These are phyloP conservation scores for Dichomitus squalens DNA, from an alignment of 1,284 basidiomycete genomes.

Conservation along the genomic window DNA sequence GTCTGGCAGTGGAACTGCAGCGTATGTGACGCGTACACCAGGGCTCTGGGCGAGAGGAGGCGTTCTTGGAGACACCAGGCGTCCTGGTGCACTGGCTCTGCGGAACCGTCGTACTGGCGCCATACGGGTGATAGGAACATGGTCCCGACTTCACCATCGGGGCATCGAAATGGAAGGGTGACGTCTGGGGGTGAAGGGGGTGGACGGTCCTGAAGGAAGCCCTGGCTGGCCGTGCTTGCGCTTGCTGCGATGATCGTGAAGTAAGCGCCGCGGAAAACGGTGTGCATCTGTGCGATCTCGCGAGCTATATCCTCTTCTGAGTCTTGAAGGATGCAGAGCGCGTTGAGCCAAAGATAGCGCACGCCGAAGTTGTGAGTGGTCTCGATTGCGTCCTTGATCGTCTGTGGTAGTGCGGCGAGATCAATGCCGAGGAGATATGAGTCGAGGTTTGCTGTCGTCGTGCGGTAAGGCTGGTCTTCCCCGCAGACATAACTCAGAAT, in stretches of 20 bases:
- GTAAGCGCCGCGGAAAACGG: constrained; percentile 9
- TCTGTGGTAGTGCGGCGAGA: background rate
- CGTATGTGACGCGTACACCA: constrained; percentile 18
- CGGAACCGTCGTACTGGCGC: constrained; percentile 9
- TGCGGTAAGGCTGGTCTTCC: constrained; percentile 1
- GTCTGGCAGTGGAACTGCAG: constrained; percentile 19
- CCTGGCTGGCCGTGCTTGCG: constrained; percentile 4
- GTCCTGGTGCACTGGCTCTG: constrained; percentile 11
- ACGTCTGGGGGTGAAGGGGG: background rate
- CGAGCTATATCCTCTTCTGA: constrained; percentile 6
- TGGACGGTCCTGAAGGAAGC: constrained; percentile 11
- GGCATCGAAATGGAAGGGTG: constrained; percentile 9
- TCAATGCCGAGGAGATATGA: constrained; percentile 6
- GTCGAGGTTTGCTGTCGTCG: constrained; percentile 8
- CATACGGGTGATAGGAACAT: constrained; percentile 11
- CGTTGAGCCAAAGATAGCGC: constrained; percentile 15
- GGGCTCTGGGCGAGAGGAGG: constrained; percentile 14
- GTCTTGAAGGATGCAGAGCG: constrained; percentile 11
- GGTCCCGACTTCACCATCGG: constrained; percentile 6
- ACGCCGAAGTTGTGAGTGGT: constrained; percentile 10
- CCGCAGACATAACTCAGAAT: constrained; percentile 15
- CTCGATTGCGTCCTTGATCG: constrained; percentile 12
- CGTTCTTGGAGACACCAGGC: constrained; percentile 21
- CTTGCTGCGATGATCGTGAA: constrained; percentile 14
- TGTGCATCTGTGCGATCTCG: constrained; percentile 3